These are phyloP conservation scores for Penicillium nordicum DNA, from an alignment of 2,329 filamentous ascomycete species.

Conservation along the genomic window DNA sequence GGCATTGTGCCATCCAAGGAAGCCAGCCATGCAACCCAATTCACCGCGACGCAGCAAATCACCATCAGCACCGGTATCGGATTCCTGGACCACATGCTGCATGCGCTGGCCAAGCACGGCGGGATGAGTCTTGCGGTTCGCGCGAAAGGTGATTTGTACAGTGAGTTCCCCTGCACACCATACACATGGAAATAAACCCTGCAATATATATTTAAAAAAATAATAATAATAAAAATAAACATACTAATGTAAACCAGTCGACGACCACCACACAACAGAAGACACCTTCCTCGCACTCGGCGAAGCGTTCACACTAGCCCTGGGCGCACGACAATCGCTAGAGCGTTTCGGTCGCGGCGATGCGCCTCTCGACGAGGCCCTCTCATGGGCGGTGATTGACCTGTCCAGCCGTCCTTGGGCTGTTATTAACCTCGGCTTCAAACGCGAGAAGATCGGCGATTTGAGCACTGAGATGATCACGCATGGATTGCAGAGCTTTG, in stretches of 20 bases:
- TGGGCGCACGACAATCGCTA: slow-evolving; percentile 74
- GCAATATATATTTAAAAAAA: neutral
- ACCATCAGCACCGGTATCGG: slow-evolving; percentile 89
- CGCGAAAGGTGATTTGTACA: slow-evolving; percentile 87
- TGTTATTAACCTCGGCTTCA: slow-evolving; percentile 78
- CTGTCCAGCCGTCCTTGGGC: slow-evolving; percentile 86
- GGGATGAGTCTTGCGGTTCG: slow-evolving; percentile 85
- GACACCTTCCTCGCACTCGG: slow-evolving; percentile 92
- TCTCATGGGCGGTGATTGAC: slow-evolving; percentile 90
- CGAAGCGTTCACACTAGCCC: slow-evolving; percentile 73
- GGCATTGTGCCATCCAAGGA: slow-evolving; percentile 41
- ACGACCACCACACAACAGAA: slow-evolving; percentile 98
- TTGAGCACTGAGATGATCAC: slow-evolving; percentile 95
- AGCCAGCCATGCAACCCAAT: slow-evolving; percentile 75
- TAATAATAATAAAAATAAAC: too few relatives aligned
- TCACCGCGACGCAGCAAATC: slow-evolving; percentile 80
- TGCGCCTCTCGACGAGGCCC: slow-evolving; percentile 89
- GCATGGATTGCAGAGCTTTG: slow-evolving; percentile 92
- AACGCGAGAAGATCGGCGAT: slow-evolving; percentile 89
- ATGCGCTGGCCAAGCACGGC: slow-evolving; percentile 91
- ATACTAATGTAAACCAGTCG: slow-evolving; percentile 55
- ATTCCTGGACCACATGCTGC: slow-evolving; percentile 98
- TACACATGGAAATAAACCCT: neutral
- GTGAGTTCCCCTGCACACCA: slow-evolving; percentile 49
- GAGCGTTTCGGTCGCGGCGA: slow-evolving; percentile 90